Evolutionary conservation across 2,329 filamentous ascomycete genomes (phyloP).

Genomic region (Fusarium sp.): DNA sequence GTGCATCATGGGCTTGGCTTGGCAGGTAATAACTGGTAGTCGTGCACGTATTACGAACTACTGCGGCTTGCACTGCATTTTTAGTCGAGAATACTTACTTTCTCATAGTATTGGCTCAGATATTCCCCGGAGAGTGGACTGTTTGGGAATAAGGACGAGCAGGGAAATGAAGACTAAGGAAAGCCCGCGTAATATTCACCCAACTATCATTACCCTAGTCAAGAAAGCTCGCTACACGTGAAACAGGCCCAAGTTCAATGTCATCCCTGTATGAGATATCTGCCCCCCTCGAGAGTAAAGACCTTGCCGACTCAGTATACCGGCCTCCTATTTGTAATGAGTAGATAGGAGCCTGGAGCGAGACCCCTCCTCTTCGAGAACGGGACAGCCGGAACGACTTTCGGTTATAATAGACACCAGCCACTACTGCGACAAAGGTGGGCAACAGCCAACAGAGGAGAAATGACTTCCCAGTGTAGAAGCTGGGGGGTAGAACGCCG

Average conservation of each 20-base stretch:
- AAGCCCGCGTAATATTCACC: no score
- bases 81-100: no score
- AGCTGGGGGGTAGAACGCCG: not conserved
- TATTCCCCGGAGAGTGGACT: no score
- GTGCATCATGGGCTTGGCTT: no score
- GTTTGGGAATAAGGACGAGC: no score
- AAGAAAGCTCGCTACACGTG: not conserved
- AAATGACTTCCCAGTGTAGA: not conserved
- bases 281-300: not conserved
- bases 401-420: not conserved
- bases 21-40: no score
- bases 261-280: not conserved
- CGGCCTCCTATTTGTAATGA: accelerated
- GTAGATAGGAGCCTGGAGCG: not conserved
- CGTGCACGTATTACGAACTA: no score
- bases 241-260: not conserved
- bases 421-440: not conserved
- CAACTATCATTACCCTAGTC: not conserved
- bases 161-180: no score
- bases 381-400: not conserved
- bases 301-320: not conserved
- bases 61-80: no score
- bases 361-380: not conserved
- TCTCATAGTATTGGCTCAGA: no score
- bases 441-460: not conserved